These are phyloP conservation scores for Colletotrichum cuscutae DNA, from an alignment of 2,329 filamentous ascomycete species.

Conservation along the genomic window DNA sequence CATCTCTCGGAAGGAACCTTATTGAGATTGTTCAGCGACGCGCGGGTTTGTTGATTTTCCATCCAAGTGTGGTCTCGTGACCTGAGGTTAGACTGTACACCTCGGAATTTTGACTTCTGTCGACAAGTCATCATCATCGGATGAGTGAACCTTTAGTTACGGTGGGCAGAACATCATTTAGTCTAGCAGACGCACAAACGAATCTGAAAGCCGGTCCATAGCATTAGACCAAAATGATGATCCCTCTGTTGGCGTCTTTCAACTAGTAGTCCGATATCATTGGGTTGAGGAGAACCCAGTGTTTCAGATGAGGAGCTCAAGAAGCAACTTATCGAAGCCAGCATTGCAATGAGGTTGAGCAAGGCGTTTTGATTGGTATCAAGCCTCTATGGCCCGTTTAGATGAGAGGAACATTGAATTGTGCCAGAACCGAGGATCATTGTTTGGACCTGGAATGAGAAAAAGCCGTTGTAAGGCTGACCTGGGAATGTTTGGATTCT, in stretches of 20 bases:
- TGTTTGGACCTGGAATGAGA: not conserved
- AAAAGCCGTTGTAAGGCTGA: conserved; percentile 15
- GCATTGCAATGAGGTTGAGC: not conserved
- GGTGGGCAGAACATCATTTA: not conserved
- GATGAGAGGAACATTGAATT: not conserved
- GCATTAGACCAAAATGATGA: not conserved
- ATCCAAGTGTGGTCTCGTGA: not conserved
- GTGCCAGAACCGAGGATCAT: not conserved
- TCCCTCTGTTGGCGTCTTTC: conserved; percentile 6
- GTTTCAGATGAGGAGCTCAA: conserved; percentile 16
- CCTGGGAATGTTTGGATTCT: conserved; percentile 4
- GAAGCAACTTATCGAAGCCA: not conserved
- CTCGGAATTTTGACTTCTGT: conserved; percentile 5
- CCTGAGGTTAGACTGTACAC: not conserved
- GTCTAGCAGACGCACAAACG: not conserved
- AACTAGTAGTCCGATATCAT: not conserved
- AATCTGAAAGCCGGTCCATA: not conserved
- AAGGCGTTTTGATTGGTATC: not conserved
- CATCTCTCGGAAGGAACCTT: conserved; percentile 3
- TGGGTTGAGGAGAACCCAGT: not conserved
- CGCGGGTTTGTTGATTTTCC: not conserved
- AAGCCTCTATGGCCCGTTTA: not conserved
- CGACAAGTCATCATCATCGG: conserved; percentile 19
- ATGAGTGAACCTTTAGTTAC: conserved; percentile 9
- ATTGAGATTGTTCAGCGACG: not conserved